A percentile compares a stretch with the other conserved stretches of the same genome.
Conservation (phyloP, 169 alveolate species). For the Plasmodium billcollinsi region DNA sequence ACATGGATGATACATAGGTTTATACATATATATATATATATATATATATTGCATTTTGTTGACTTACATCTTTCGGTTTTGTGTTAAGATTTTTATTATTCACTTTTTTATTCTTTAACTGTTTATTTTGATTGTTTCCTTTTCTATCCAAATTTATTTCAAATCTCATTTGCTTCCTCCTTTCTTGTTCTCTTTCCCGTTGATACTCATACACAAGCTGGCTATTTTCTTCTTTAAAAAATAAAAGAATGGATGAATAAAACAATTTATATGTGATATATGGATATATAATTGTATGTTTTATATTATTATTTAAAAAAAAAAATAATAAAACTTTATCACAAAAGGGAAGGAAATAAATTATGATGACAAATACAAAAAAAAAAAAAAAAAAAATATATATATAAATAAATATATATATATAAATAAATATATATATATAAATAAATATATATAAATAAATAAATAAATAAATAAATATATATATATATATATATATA, state of each 20-base stretch:
- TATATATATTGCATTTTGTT: not conserved
- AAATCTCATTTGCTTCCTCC: conserved; percentile 75
- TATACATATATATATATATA: not conserved
- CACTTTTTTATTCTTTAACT: conserved; percentile 3
- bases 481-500: conserved; percentile 2
- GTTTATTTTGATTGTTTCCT: conserved; percentile 50
- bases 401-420: not conserved
- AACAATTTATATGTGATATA: not conserved
- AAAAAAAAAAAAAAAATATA: not conserved
- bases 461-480: not conserved
- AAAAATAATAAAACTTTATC: not conserved
- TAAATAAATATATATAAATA: not conserved
- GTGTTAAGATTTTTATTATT: conserved; percentile 17
- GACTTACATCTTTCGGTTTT: conserved; percentile 59
- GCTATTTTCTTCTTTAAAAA: conserved; percentile 55
- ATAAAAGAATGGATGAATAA: not conserved
- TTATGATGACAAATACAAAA: not conserved
- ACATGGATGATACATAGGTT: conserved; percentile 3
- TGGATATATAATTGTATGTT: not conserved
- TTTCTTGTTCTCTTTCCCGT: conserved; percentile 69
- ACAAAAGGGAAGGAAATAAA: too few relatives aligned
- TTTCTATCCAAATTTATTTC: conserved; percentile 73
- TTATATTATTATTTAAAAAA: not conserved
- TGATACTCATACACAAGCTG: conserved; percentile 74
- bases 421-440: not conserved